These are phyloP conservation scores for Nothomitra cinnamomea DNA, from an alignment of 2,329 filamentous ascomycete genomes.

Conservation along the genomic window DNA sequence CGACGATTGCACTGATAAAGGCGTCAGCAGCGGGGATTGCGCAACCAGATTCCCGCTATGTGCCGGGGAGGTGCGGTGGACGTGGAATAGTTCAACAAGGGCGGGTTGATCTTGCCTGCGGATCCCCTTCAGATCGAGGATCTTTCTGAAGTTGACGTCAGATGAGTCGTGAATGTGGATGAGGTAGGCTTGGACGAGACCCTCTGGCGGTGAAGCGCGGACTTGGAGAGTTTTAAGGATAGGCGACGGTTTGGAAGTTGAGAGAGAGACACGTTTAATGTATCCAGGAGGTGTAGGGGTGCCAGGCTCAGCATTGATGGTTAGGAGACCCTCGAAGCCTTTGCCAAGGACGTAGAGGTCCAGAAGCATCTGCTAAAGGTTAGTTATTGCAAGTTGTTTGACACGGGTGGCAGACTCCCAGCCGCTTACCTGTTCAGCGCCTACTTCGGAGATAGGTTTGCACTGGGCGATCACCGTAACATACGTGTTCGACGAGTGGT, in stretches of 20 bases:
- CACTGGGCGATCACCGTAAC: conserved; percentile 75
- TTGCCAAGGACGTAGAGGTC: conserved; percentile 87
- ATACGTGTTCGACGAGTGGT: conserved; percentile 64
- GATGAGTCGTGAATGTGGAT: conserved; percentile 92
- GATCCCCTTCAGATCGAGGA: conserved; percentile 89
- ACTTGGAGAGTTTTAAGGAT: conserved; percentile 95
- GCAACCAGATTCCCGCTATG: conserved; percentile 52
- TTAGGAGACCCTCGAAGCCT: conserved; percentile 54
- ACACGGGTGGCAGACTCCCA: conserved; percentile 8
- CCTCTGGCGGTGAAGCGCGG: conserved; percentile 76
- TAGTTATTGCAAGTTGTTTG: background rate
- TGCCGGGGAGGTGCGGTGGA: conserved; percentile 49
- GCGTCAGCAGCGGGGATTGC: conserved; percentile 52
- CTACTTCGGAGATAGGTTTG: conserved; percentile 79
- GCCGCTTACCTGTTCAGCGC: conserved; percentile 60
- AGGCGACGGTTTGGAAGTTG: conserved; percentile 75
- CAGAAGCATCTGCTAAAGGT: conserved; percentile 56
- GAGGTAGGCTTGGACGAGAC: conserved; percentile 88
- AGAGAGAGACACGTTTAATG: conserved; percentile 68
- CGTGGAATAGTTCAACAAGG: conserved; percentile 79
- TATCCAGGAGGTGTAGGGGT: conserved; percentile 49
- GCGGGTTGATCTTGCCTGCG: conserved; percentile 66
- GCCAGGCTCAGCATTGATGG: conserved; percentile 36
- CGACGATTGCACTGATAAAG: conserved; percentile 35
- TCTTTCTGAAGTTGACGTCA: conserved; percentile 89